phyloP scores from a whole-genome alignment of 2,329 filamentous ascomycete genomes.

The Microdochium nivale region DNA sequence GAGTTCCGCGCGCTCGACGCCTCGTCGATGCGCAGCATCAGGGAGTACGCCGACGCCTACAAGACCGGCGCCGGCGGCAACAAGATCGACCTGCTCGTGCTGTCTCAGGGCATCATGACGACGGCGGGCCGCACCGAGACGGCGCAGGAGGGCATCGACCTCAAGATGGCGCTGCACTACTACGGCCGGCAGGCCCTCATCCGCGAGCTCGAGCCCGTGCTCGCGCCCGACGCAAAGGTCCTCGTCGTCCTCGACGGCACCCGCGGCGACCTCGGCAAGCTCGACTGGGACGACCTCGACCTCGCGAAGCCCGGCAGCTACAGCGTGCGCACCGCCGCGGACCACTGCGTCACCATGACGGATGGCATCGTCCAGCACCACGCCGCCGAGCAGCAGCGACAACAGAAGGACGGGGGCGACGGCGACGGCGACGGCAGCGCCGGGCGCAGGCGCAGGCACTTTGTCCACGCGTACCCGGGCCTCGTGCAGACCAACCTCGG shows the following conservation, averaged over 20 bases:
- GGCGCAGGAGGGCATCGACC: constrained; percentile 29
- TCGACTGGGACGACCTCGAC: constrained; percentile 30
- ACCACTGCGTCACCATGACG: constrained; percentile 29
- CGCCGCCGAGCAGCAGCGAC: constrained; percentile 19
- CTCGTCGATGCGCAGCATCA: constrained; percentile 23
- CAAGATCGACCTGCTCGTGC: constrained; percentile 26
- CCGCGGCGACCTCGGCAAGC: constrained; percentile 19
- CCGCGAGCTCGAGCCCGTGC: constrained; percentile 25
- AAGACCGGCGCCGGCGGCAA: constrained; percentile 12
- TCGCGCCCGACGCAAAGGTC: constrained; percentile 27
- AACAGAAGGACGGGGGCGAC: no score
- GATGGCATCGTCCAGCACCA: constrained; percentile 26
- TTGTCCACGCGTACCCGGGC: constrained; percentile 31
- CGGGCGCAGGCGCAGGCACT: constrained; percentile 15
- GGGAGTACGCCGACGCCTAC: constrained; percentile 19
- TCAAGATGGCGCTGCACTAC: constrained; percentile 36
- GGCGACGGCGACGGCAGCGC: constrained; percentile 6
- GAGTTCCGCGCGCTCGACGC: constrained; percentile 22
- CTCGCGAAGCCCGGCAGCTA: constrained; percentile 21
- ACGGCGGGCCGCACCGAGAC: constrained; percentile 28
- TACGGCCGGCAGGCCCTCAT: constrained; percentile 35
- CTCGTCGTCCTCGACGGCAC: constrained; percentile 26
- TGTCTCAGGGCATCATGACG: constrained; percentile 28
- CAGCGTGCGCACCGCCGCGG: constrained; percentile 20
- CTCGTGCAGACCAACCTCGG: constrained; percentile 23